These are phyloP conservation scores for Hypomyces rosellus DNA, from an alignment of 2,329 filamentous ascomycete species.

Conservation along the genomic window DNA sequence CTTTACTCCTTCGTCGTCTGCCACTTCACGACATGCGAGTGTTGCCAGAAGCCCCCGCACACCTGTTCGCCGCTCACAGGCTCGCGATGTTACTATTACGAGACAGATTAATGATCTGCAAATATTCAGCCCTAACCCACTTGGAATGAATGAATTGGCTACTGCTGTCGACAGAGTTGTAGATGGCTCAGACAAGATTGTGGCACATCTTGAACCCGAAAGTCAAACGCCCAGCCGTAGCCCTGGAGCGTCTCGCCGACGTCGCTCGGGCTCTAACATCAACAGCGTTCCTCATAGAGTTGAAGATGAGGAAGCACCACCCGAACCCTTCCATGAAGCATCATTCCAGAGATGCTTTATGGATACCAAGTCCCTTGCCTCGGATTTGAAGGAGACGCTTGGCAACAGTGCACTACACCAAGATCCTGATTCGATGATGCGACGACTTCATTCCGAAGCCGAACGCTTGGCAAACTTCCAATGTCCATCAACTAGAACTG, in stretches of 20 bases:
- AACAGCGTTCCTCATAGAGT: slow-evolving; percentile 17
- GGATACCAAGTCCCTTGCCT: slow-evolving; percentile 28
- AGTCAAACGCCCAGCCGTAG: slow-evolving; percentile 7
- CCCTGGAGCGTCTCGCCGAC: neutral
- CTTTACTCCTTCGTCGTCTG: neutral
- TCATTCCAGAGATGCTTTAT: slow-evolving; percentile 28
- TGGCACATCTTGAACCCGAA: neutral
- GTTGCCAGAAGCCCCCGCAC: neutral
- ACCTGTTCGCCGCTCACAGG: neutral
- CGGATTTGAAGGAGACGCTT: slow-evolving; percentile 25
- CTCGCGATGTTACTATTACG: neutral
- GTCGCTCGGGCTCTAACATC: slow-evolving; percentile 11
- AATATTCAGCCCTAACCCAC: slow-evolving; percentile 3
- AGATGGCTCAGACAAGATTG: slow-evolving; percentile 5
- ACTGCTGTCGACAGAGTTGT: slow-evolving; percentile 11
- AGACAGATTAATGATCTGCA: slow-evolving; percentile 3
- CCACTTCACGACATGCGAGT: neutral
- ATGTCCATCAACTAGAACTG: slow-evolving; percentile 32
- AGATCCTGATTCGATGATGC: slow-evolving; percentile 34
- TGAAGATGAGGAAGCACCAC: slow-evolving; percentile 26
- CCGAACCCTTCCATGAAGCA: slow-evolving; percentile 30
- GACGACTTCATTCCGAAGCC: slow-evolving; percentile 27
- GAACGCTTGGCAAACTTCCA: slow-evolving; percentile 29
- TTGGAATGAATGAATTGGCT: slow-evolving; percentile 1
- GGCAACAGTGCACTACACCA: slow-evolving; percentile 27